phyloP scores from a whole-genome alignment of 2,329 filamentous ascomycete species.

The Fusarium illudens region DNA sequence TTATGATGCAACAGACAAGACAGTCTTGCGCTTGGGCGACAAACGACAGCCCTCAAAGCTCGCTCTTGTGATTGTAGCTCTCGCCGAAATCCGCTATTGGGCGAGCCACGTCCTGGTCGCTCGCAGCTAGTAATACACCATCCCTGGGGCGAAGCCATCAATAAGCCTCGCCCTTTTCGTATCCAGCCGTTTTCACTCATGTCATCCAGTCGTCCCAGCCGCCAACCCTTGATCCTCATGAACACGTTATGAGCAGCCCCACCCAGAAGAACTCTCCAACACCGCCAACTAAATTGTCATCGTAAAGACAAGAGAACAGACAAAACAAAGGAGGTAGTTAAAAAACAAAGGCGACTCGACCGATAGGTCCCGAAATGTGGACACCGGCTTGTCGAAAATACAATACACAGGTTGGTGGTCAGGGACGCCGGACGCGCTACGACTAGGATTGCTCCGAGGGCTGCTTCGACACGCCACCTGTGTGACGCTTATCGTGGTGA shows the following conservation, averaged over 20 bases:
- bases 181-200: constrained; percentile 1
- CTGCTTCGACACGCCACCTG: constrained; percentile 45
- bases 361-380: constrained; percentile 16
- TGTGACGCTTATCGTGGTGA: constrained; percentile 51
- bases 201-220: neutral
- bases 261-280: constrained; percentile 29
- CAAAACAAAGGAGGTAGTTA: constrained; percentile 2
- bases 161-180: constrained; percentile 5
- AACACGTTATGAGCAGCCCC: constrained; percentile 26
- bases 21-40: constrained; percentile 7
- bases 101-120: constrained; percentile 19
- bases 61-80: constrained; percentile 31
- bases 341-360: constrained; percentile 23
- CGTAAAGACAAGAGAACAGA: constrained; percentile 24
- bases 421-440: constrained; percentile 4
- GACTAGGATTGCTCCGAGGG: constrained; percentile 42
- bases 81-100: constrained; percentile 29
- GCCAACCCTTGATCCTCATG: constrained; percentile 28
- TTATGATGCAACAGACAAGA: neutral
- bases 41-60: constrained; percentile 27
- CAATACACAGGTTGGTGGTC: constrained; percentile 30
- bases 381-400: constrained; percentile 33
- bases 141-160: constrained; percentile 7
- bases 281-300: constrained; percentile 25
- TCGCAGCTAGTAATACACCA: constrained; percentile 36